Evolutionary conservation across 768 basidiomycete genomes (phyloP).

Genomic region (Russula brevipes): DNA sequence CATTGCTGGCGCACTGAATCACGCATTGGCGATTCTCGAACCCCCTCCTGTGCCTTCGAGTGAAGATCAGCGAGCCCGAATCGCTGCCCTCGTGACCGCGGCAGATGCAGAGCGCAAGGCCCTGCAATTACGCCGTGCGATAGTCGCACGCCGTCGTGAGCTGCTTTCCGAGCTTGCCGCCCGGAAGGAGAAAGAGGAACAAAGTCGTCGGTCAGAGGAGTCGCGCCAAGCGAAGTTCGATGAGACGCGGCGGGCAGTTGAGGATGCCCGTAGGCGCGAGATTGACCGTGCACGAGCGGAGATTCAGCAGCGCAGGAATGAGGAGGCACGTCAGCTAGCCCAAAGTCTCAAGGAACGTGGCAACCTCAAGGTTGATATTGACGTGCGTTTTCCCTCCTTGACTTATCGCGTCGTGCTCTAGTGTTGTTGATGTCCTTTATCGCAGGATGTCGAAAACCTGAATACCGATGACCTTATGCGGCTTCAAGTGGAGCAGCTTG

Average conservation of each 20-base stretch:
- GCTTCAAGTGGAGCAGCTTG: constrained; percentile 90
- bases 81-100: constrained; percentile 54
- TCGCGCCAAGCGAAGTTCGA: constrained; percentile 64
- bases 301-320: constrained; percentile 68
- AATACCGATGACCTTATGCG: constrained; percentile 84
- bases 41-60: constrained; percentile 40
- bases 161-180: constrained; percentile 77
- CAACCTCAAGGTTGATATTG: constrained; percentile 63
- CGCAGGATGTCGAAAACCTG: constrained; percentile 72
- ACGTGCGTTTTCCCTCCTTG: constrained; percentile 39
- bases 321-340: constrained; percentile 87
- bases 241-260: constrained; percentile 53
- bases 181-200: constrained; percentile 86
- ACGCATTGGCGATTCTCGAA: constrained; percentile 55
- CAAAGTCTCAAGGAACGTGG: constrained; percentile 77
- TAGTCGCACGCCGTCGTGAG: constrained; percentile 82
- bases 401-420: background rate
- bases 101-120: constrained; percentile 73
- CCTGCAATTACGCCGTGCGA: constrained; percentile 67
- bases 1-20: constrained; percentile 69
- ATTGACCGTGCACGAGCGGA: constrained; percentile 62
- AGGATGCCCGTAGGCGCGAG: constrained; percentile 61
- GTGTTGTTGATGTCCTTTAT: background rate
- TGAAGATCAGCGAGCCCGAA: constrained; percentile 54
- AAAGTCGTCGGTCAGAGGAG: constrained; percentile 67